Conservation (phyloP, 2,329 filamentous ascomycete genomes). For the Xylaria sp. region DNA sequence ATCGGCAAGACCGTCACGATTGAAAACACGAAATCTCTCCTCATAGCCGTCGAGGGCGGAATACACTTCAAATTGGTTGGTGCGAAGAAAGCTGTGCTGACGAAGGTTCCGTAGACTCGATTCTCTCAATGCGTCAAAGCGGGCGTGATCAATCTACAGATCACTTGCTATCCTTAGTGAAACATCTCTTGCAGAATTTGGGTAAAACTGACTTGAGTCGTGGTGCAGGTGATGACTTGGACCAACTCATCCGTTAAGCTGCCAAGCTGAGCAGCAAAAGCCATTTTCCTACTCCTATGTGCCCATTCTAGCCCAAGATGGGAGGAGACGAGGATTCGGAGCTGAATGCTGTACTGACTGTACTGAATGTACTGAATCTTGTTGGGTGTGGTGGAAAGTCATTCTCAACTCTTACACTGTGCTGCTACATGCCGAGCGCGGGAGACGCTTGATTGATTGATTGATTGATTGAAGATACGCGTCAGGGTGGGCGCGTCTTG, state of each 20-base stretch:
- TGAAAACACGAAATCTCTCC: conserved; percentile 85
- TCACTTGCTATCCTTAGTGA: conserved; percentile 11
- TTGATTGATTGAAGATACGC: conserved; percentile 16
- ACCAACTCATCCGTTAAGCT: conserved; percentile 77
- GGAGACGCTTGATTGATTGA: conserved; percentile 2
- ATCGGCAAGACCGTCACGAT: conserved; percentile 82
- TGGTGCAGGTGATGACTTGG: conserved; percentile 66
- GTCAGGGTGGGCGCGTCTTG: conserved; percentile 17
- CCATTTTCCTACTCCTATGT: conserved; percentile 61
- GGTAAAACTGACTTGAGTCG: conserved; percentile 58
- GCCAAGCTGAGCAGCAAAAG: conserved; percentile 72
- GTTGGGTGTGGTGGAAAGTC: neutral
- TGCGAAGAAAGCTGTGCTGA: conserved; percentile 68
- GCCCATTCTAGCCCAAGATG: neutral
- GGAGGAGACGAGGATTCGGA: neutral
- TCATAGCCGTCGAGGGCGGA: conserved; percentile 75
- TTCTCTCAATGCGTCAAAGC: conserved; percentile 59
- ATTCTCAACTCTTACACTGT: conserved; percentile 5
- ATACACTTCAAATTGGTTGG: conserved; percentile 79
- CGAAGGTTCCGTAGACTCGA: conserved; percentile 62
- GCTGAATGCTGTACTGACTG: neutral
- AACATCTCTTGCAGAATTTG: neutral
- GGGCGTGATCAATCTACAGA: conserved; percentile 46
- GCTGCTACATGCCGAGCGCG: neutral
- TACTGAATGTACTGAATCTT: neutral